Conservation (phyloP, 768 basidiomycete genomes). For the Krasilnikovozyma curviuscula region DNA sequence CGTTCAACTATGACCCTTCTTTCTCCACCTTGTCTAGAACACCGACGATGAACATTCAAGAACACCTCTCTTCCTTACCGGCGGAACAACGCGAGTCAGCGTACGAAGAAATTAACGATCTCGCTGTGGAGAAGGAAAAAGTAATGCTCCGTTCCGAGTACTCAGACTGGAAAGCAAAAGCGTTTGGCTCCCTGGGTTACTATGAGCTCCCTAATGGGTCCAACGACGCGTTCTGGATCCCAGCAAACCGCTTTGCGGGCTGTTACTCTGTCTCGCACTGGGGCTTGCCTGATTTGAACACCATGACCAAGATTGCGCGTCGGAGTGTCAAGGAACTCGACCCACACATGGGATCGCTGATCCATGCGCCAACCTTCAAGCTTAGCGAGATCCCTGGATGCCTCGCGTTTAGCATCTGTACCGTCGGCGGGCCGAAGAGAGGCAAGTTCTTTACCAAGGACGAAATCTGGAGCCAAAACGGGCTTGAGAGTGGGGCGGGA, state of each 20-base stretch:
- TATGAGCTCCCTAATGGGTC: neutral
- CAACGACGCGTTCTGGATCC: constrained; percentile 4
- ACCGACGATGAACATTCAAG: too few relatives aligned
- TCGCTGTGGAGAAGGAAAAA: too few relatives aligned
- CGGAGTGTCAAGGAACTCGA: constrained; percentile 25
- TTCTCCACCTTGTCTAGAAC: too few relatives aligned
- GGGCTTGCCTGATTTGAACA: constrained; percentile 11
- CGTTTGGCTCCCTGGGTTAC: neutral
- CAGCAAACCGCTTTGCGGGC: neutral
- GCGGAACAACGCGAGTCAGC: too few relatives aligned
- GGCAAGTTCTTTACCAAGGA: constrained; percentile 1
- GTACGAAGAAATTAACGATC: too few relatives aligned
- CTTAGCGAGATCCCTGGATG: constrained; percentile 24
- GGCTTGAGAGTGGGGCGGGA: constrained; percentile 17
- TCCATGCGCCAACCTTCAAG: constrained; percentile 28
- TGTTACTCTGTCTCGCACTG: constrained; percentile 11
- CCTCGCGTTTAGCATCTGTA: constrained; percentile 28
- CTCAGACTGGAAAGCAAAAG: too few relatives aligned
- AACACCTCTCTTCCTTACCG: too few relatives aligned
- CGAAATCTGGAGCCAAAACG: constrained; percentile 3
- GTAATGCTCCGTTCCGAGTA: too few relatives aligned
- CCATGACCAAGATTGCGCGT: constrained; percentile 25
- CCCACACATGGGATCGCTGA: constrained; percentile 26
- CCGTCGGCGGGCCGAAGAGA: constrained; percentile 20
- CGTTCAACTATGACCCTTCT: too few relatives aligned